Evolutionary conservation across 805 yeast genomes (phyloP), one percentile per base, ranked within the genome.

Genomic region (Phaffomyces antillensis): DNA sequence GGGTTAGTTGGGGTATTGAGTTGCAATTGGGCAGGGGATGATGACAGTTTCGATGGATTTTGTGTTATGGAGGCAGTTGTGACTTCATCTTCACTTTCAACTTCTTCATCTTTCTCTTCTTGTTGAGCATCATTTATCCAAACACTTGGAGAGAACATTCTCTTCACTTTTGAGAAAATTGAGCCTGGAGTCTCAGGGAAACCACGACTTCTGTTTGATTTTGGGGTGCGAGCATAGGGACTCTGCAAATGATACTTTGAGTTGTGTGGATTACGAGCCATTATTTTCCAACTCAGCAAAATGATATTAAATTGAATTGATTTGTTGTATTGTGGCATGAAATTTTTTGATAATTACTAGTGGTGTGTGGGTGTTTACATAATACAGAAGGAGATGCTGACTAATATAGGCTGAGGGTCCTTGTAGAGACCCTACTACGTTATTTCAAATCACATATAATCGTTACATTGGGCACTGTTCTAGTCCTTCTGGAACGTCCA

Each of bases 401-500:
- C 30, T 28, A 28, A 28, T 28, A 28, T 33, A 33, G 36, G 36
- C 23, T 23, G 36, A 12, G 30, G 7, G 3, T 20, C 23, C 23
- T 20, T 20, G 7, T 20, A 20, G 23, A 2, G 23, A 20, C 5
- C 1, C 5, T 7, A 4, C 23, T 20, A 20, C 23, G 6, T 20
- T 20, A 1, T 5, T 20, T 28, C 13, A 28, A 28, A 11, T 28
- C 13, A 13, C 15, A 28, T 28, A 10, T 10, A 11, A 28, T 28
- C 30, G 13, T 28, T 28, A 28, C 11, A 28, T 28, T 5, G 11
- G 13, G 6, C 30, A 5, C 11, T 3, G 5, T 17, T 34, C 17
- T 20, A 20, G 10, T 34, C 24, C 12, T 34, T 34, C 7, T 34
- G 11, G 18, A 26, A 46, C 83, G 25, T 73, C 96, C 96, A 87